Percentiles rank a stretch among this genome's conserved stretches.
phyloP scores from a whole-genome alignment of 208 protist species.

The Trypanosoma cruzi region DNA sequence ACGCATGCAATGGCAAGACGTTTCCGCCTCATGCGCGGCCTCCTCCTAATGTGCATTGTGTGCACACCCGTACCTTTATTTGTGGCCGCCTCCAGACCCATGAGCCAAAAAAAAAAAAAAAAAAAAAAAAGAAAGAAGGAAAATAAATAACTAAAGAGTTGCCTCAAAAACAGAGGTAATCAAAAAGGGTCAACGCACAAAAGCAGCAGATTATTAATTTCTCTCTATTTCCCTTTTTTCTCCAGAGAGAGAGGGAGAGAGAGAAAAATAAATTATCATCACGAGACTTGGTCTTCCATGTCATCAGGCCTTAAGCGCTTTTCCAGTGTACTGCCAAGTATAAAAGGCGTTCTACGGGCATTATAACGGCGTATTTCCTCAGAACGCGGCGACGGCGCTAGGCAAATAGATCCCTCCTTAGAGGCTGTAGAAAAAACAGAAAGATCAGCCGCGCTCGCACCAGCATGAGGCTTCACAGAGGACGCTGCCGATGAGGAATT shows the following conservation, averaged over 20 bases:
- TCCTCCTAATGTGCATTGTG: not conserved
- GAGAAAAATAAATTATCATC: no score
- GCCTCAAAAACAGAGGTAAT: no score
- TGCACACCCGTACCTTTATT: no score
- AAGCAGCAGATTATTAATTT: no score
- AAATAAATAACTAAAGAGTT: no score
- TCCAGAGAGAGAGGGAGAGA: no score
- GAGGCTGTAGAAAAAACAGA: not conserved
- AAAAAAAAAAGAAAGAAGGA: no score
- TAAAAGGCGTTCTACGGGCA: conserved; percentile 26
- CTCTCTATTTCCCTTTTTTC: no score
- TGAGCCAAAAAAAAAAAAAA: no score
- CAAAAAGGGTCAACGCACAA: no score
- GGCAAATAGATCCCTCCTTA: not conserved
- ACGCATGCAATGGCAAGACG: not conserved
- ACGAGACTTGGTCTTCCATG: not conserved
- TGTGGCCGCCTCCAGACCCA: no score
- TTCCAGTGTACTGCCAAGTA: not conserved
- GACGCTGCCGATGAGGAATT: not conserved
- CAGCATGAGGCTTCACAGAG: not conserved
- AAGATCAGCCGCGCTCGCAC: not conserved
- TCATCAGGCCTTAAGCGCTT: conserved; percentile 13
- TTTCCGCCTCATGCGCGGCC: not conserved
- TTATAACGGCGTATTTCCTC: conserved; percentile 33
- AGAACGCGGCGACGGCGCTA: conserved; percentile 10